Evolutionary conservation across 2,329 filamentous ascomycete species (phyloP).

Genomic region (Leptographium wingfieldii): DNA sequence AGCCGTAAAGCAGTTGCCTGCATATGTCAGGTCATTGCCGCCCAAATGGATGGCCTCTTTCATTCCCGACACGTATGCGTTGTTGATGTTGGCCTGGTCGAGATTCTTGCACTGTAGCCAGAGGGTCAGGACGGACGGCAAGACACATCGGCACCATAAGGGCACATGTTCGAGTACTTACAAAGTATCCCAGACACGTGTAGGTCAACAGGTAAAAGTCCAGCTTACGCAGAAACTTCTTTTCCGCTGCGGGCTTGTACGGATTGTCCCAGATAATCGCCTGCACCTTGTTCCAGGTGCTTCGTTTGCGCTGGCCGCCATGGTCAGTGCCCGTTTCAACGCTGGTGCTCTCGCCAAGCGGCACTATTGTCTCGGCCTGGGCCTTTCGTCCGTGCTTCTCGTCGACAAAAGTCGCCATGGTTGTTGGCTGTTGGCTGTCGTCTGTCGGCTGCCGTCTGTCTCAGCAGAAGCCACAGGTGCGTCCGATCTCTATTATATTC

Average conservation of each 20-base stretch:
- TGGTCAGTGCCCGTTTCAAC: neutral
- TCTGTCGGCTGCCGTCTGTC: neutral
- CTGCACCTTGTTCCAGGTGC: neutral
- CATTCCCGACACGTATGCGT: constrained; percentile 19
- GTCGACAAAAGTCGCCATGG: neutral
- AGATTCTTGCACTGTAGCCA: constrained; percentile 29
- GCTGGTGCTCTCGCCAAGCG: neutral
- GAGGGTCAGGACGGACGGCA: neutral
- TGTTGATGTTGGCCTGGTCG: constrained; percentile 41
- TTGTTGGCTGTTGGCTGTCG: neutral
- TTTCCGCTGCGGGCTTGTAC: constrained; percentile 11
- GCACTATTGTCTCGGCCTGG: neutral
- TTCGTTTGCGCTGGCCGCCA: neutral
- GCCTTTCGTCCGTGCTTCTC: neutral
- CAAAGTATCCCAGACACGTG: constrained; percentile 40
- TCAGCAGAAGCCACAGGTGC: neutral
- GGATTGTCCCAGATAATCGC: constrained; percentile 5
- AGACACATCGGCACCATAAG: neutral
- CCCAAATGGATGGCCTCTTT: constrained; percentile 9
- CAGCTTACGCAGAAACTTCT: constrained; percentile 9
- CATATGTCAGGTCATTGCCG: constrained; percentile 10
- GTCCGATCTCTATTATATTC: neutral
- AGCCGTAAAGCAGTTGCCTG: constrained; percentile 13
- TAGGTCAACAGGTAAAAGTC: constrained; percentile 53
- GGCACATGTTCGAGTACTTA: constrained; percentile 15